Evolutionary conservation across 2,329 filamentous ascomycete genomes (phyloP).

Genomic region (Calonectria montana): DNA sequence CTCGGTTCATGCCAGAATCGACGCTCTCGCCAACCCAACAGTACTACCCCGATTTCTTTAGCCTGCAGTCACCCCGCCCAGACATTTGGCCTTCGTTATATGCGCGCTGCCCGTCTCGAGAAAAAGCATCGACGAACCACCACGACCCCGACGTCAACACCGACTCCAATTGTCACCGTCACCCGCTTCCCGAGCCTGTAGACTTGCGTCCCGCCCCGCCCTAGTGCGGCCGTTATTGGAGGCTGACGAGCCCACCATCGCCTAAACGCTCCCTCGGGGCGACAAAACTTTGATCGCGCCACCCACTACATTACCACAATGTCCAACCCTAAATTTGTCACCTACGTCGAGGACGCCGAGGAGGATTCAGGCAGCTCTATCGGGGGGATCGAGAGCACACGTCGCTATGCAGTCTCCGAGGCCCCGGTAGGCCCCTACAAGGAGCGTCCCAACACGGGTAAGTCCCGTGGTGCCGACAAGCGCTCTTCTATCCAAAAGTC

Average conservation of each 20-base stretch:
- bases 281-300: slow-evolving; percentile 35
- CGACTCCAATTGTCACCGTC: slow-evolving; percentile 26
- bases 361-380: slow-evolving; percentile 60
- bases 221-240: slow-evolving; percentile 44
- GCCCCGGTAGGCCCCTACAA: slow-evolving; percentile 57
- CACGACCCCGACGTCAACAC: slow-evolving; percentile 34
- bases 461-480: slow-evolving; percentile 57
- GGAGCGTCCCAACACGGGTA: slow-evolving; percentile 64
- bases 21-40: slow-evolving; percentile 37
- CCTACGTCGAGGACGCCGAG: slow-evolving; percentile 64
- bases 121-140: slow-evolving; percentile 40
- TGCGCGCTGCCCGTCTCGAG: slow-evolving; percentile 37
- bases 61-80: slow-evolving; percentile 22
- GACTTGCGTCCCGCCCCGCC: slow-evolving; percentile 41
- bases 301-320: slow-evolving; percentile 48
- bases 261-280: slow-evolving; percentile 35
- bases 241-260: slow-evolving; percentile 35
- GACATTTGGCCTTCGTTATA: slow-evolving; percentile 29
- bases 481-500: slow-evolving; percentile 47
- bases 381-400: slow-evolving; percentile 52
- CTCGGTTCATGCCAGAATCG: slow-evolving; percentile 41
- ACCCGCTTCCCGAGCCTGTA: slow-evolving; percentile 35
- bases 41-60: slow-evolving; percentile 29
- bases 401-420: slow-evolving; percentile 60
- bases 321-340: slow-evolving; percentile 52